phyloP scores from a whole-genome alignment of 1,284 basidiomycete genomes.

The Pholiota adiposa region DNA sequence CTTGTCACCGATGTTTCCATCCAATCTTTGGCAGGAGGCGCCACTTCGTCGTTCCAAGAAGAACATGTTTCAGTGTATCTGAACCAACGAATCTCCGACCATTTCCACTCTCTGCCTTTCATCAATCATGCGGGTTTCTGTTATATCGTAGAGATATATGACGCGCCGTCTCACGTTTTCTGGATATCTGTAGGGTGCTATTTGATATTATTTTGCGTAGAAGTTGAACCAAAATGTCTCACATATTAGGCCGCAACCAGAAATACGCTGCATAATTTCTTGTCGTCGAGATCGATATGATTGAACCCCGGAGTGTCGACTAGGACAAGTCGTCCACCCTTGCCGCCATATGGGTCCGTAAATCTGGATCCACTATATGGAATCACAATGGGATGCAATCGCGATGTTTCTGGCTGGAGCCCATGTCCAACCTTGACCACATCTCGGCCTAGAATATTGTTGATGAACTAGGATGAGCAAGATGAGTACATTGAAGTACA shows the following conservation, averaged over 20 bases:
- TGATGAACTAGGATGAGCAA: conserved; percentile 15
- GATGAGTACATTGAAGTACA: not conserved
- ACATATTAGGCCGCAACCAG: not conserved
- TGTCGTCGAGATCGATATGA: conserved; percentile 22
- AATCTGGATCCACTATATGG: not conserved
- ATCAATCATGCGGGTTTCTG: not conserved
- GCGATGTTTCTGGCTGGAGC: conserved; percentile 9
- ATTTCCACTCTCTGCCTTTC: not conserved
- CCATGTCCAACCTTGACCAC: conserved; percentile 8
- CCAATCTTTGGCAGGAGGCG: not conserved
- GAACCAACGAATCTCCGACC: not conserved
- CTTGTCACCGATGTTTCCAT: not conserved
- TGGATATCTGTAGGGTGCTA: not conserved
- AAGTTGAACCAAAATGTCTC: too few relatives aligned
- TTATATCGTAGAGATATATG: conserved; percentile 3
- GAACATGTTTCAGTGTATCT: not conserved
- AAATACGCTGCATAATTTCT: not conserved
- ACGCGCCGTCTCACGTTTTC: not conserved
- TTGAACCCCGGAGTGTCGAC: conserved; percentile 33
- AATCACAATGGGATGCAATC: conserved; percentile 1
- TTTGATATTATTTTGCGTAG: too few relatives aligned
- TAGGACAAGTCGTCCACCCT: conserved; percentile 20
- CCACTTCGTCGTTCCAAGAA: conserved; percentile 4
- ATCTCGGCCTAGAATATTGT: not conserved
- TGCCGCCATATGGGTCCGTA: not conserved